Percentiles rank a stretch among this genome's conserved stretches.
These are phyloP conservation scores for Simplicillium aogashimaense DNA, from an alignment of 2,329 filamentous ascomycete genomes.

Conservation along the genomic window DNA sequence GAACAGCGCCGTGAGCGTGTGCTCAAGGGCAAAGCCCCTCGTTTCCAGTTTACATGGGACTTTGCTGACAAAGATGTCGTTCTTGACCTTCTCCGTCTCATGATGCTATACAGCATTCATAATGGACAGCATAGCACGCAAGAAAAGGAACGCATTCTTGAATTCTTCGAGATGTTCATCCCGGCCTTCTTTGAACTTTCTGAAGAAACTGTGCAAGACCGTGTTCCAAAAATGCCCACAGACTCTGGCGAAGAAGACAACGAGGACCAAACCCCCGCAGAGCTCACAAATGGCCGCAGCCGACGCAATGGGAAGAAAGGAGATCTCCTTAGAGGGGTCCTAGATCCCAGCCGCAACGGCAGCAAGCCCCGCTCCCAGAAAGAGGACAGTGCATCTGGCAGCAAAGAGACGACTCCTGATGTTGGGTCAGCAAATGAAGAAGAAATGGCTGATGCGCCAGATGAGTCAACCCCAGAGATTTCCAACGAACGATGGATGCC, in stretches of 20 bases:
- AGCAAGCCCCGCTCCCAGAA: conserved; percentile 63
- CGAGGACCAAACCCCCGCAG: conserved; percentile 62
- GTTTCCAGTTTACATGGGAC: conserved; percentile 65
- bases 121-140: conserved; percentile 61
- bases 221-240: conserved; percentile 58
- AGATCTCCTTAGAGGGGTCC: conserved; percentile 73
- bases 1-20: conserved; percentile 70
- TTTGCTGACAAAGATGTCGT: conserved; percentile 65
- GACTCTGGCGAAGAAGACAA: conserved; percentile 67
- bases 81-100: conserved; percentile 49
- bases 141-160: conserved; percentile 64
- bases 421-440: conserved; percentile 69
- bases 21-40: conserved; percentile 49
- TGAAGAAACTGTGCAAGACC: conserved; percentile 57
- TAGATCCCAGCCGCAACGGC: conserved; percentile 67
- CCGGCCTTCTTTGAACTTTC: conserved; percentile 68
- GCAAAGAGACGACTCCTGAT: conserved; percentile 84
- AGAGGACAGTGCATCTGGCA: conserved; percentile 68
- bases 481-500: conserved; percentile 58
- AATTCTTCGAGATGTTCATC: conserved; percentile 69
- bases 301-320: conserved; percentile 68
- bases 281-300: conserved; percentile 57
- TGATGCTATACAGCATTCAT: conserved; percentile 55
- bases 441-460: conserved; percentile 53
- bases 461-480: conserved; percentile 53